phyloP scores from a whole-genome alignment of 495 filamentous ascomycete species.

The Podospora anserina region DNA sequence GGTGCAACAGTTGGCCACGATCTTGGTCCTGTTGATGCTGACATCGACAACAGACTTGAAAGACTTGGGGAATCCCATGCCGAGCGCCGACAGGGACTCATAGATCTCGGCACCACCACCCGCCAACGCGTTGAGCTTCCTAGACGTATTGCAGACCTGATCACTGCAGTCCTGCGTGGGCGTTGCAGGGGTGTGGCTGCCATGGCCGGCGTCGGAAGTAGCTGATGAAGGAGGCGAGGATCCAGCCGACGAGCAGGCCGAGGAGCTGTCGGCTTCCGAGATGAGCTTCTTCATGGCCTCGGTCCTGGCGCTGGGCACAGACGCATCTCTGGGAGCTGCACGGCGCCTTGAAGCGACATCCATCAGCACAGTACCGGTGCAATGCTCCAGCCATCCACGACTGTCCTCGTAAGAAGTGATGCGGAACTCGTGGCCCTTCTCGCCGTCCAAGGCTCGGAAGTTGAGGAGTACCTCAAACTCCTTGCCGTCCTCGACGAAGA shows the following conservation, averaged over 20 bases:
- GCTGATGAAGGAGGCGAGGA: conserved; percentile 17
- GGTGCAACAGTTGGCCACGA: conserved; percentile 36
- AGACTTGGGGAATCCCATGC: conserved; percentile 37
- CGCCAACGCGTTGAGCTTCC: conserved; percentile 10
- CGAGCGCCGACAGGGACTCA: conserved; percentile 21
- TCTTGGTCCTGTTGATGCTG: conserved; percentile 28
- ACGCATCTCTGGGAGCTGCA: background rate
- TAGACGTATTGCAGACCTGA: conserved; percentile 7
- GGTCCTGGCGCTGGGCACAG: conserved; percentile 10
- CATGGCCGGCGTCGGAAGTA: conserved; percentile 20
- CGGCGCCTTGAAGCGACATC: conserved; percentile 25
- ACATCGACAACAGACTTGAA: conserved; percentile 41
- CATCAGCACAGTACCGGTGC: conserved; percentile 37
- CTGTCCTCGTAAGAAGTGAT: conserved; percentile 38
- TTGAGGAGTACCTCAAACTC: conserved; percentile 32
- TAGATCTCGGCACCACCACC: conserved; percentile 19
- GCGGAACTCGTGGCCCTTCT: conserved; percentile 30
- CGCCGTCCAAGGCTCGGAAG: conserved; percentile 23
- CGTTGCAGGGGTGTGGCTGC: conserved; percentile 16
- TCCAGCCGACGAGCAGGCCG: conserved; percentile 14
- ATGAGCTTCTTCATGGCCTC: conserved; percentile 5
- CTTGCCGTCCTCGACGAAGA: conserved; percentile 29
- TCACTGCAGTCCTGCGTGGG: conserved; percentile 12
- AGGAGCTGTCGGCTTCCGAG: conserved; percentile 17
- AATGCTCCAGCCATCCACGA: conserved; percentile 35